phyloP scores from a whole-genome alignment of 2,329 filamentous ascomycete species.

The Diaporthe vexans region DNA sequence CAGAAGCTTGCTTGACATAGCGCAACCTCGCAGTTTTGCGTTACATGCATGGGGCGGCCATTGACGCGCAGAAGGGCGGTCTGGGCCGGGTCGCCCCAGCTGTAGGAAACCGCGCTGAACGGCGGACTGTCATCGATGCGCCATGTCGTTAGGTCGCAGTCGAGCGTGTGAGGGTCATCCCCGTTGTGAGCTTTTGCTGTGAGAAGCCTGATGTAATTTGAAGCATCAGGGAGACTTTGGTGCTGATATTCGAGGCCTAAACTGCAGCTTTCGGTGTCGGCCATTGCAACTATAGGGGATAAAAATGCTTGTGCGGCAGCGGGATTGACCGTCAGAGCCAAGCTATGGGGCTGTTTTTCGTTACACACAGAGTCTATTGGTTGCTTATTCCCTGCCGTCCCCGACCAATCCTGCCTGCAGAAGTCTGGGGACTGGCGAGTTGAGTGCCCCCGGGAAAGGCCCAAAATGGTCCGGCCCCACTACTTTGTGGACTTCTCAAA shows the following conservation, averaged over 20 bases:
- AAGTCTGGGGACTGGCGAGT: neutral
- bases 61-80: neutral
- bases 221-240: neutral
- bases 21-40: neutral
- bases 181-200: neutral
- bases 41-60: neutral
- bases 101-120: neutral
- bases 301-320: neutral
- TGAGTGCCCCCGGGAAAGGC: no score
- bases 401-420: neutral
- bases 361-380: neutral
- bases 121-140: neutral
- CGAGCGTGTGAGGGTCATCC: neutral
- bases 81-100: neutral
- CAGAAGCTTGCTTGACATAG: neutral
- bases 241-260: neutral
- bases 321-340: neutral
- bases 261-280: neutral
- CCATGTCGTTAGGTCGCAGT: neutral
- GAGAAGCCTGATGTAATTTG: neutral
- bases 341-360: neutral
- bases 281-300: neutral
- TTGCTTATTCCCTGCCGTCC: no score
- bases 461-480: no score
- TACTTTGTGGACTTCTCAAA: no score